Evolutionary conservation across 1,284 basidiomycete species (phyloP), one percentile per base, ranked within the genome.

Genomic region (Ceratobasidium sp.): DNA sequence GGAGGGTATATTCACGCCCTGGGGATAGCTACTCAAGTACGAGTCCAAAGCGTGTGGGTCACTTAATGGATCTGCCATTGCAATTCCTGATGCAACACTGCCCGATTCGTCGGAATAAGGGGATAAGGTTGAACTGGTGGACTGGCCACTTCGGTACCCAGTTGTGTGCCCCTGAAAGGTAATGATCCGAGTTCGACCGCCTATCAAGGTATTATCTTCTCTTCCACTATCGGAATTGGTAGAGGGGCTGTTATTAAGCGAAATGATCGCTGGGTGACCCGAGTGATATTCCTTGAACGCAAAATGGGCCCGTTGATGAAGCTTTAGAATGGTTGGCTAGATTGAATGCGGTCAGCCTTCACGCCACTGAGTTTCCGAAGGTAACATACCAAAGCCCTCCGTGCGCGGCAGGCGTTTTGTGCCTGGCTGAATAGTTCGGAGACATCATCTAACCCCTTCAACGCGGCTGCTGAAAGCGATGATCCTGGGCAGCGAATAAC

Each of bases 371-470:
- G 17, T 29, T 7, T 15, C n/a, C 20, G 34, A 10, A 32, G 52
- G 38, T 8, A 34, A 79, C 86, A 73, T 71, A 90, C 89, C 38
- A 88, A 77, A 13, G 86, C 85, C 73, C 85, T 87, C 0, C 83
- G 80, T 1, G 86, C 87, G 38, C 85, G 81, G 20, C 84, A 83
- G 73, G 84, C 87, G 56, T 85, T 81, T 17, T 77, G 75, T 10
- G 84, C 82, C 0, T 84, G 86, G 85, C 85, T 0, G 80, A 79
- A 77, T 87, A 90, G 82, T 71, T 72, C 62, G 25, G 32, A 47
- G 56, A 34, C 54, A 15, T 17, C 62, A 27, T 65, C 62, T 17
- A 65, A 32, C 17, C 62, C 62, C n/a, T 65, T 53, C 25, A 65
- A 34, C n/a, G 62, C 62, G 25, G 62, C 40, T 6, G 50, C 43